Conservation (phyloP, 305 asterid genomes). For the Galium porrigens region DNA sequence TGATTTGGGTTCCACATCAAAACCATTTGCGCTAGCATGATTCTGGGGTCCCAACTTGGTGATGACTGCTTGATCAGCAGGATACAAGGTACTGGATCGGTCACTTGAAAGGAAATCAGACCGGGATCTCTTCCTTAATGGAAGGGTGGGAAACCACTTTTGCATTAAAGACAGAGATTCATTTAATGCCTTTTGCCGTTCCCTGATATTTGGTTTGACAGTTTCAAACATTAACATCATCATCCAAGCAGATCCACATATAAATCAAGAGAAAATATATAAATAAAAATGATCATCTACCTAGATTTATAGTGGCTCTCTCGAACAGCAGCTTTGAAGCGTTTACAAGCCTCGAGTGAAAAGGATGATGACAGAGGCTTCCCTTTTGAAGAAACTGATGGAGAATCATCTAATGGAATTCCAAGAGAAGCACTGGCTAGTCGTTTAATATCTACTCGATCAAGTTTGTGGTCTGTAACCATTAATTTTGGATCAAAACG, state of each 20-base stretch:
- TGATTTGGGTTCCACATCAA: slow-evolving; percentile 55
- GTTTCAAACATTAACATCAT: slow-evolving; percentile 19
- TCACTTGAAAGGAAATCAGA: slow-evolving; percentile 58
- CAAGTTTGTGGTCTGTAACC: slow-evolving; percentile 69
- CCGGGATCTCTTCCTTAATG: slow-evolving; percentile 80
- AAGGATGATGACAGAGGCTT: slow-evolving; percentile 38
- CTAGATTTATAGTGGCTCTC: slow-evolving; percentile 68
- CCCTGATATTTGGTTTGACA: slow-evolving; percentile 39
- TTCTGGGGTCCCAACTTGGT: slow-evolving; percentile 51
- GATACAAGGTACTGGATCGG: slow-evolving; percentile 38
- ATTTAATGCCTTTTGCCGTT: slow-evolving; percentile 70
- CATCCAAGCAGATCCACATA: slow-evolving; percentile 12
- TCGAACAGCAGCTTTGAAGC: slow-evolving; percentile 59
- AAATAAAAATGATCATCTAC: slow-evolving; percentile 28
- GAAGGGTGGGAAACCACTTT: slow-evolving; percentile 70
- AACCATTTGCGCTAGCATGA: slow-evolving; percentile 46
- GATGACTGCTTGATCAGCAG: slow-evolving; percentile 48
- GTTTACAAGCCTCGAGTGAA: slow-evolving; percentile 63
- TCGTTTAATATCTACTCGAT: slow-evolving; percentile 57
- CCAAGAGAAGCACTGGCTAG: slow-evolving; percentile 68
- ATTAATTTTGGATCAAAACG: slow-evolving; percentile 80
- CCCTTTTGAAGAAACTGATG: slow-evolving; percentile 41
- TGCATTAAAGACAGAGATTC: slow-evolving; percentile 67
- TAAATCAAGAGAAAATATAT: slow-evolving; percentile 6
- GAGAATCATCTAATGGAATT: slow-evolving; percentile 51